A percentile compares a stretch with the other conserved stretches of the same genome.
phyloP scores from a whole-genome alignment of 2,329 filamentous ascomycete species.

The Paraphoma sp. region DNA sequence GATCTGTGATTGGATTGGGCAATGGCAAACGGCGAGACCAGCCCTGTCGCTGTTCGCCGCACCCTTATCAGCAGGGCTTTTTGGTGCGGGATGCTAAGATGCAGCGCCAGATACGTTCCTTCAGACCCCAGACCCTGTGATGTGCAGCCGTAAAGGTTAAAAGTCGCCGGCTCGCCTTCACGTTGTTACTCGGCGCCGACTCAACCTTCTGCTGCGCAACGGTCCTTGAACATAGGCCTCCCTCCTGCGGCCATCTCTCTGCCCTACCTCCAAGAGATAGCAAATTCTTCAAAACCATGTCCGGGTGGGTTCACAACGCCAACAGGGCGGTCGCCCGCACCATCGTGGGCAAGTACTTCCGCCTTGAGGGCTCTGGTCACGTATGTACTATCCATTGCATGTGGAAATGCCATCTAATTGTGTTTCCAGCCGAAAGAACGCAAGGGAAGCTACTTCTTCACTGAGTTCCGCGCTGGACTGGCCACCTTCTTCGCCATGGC shows the following conservation, averaged over 20 bases:
- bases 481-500: slow-evolving; percentile 66
- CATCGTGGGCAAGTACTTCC: slow-evolving; percentile 61
- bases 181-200: neutral
- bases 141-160: slow-evolving; percentile 7
- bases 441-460: slow-evolving; percentile 79
- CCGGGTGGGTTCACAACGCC: slow-evolving; percentile 40
- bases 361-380: slow-evolving; percentile 82
- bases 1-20: slow-evolving; percentile 1
- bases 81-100: slow-evolving; percentile 35
- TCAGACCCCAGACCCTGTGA: slow-evolving; percentile 16
- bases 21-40: neutral
- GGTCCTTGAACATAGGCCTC: neutral
- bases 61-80: slow-evolving; percentile 36
- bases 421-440: slow-evolving; percentile 67
- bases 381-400: slow-evolving; percentile 58
- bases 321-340: slow-evolving; percentile 45
- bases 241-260: neutral
- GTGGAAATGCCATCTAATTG: slow-evolving; percentile 18
- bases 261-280: neutral
- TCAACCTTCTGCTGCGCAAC: neutral
- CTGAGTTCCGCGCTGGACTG: slow-evolving; percentile 81
- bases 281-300: slow-evolving; percentile 31
- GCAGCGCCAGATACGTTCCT: slow-evolving; percentile 16
- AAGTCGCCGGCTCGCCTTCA: slow-evolving; percentile 17
- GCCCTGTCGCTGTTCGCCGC: slow-evolving; percentile 11